Evolutionary conservation across 2,329 filamentous ascomycete species (phyloP), one percentile per base, ranked within the genome.

Genomic region (Beauveria asiatica): DNA sequence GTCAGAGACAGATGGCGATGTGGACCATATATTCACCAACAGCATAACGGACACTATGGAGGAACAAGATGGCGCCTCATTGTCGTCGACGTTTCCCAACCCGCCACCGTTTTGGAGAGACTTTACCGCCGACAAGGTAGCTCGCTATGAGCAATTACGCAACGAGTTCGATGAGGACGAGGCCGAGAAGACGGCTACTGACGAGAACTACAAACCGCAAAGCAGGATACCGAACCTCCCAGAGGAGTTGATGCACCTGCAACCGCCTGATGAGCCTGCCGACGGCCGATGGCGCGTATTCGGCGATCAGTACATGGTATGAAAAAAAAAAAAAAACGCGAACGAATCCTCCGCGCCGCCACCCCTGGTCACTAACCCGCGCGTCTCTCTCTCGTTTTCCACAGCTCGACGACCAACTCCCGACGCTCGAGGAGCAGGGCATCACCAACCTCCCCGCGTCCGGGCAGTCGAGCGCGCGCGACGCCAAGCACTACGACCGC

Each of bases 101-200:
- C 94, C 94, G 27, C 94, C 94, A 27, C 86, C 88, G 1, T 96
- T 97, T 76, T 97, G 90, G 86, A 87, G 88, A 66, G 82, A 89
- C 71, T 97, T 97, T 74, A 96, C 90, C 0, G 73, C 84, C 3
- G 84, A 88, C 30, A 95, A 93, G 69, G 68, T 90, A 57, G 75
- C 83, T 16, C 84, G 83, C 4, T 74, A 82, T 59, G 72, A 76
- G 6, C 71, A 75, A 23, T 66, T 83, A 16, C 77, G 75, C 55
- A 71, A 72, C 50, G 67, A 74, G 1, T 70, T 76, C 61, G 70
- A 74, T 33, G 70, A 72, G 11, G 67, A 69, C 11, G 62, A 70
- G 62, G 68, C 66, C 23, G 46, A 44, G 16, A 49, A 55, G 46
- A 27, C 23, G 16, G 61, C 65, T 53, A 62, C 50, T 23, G 62